A percentile compares a stretch with the other conserved stretches of the same genome.
Evolutionary conservation across 2,329 filamentous ascomycete species (phyloP).

Genomic region (Aspergillus udagawae): DNA sequence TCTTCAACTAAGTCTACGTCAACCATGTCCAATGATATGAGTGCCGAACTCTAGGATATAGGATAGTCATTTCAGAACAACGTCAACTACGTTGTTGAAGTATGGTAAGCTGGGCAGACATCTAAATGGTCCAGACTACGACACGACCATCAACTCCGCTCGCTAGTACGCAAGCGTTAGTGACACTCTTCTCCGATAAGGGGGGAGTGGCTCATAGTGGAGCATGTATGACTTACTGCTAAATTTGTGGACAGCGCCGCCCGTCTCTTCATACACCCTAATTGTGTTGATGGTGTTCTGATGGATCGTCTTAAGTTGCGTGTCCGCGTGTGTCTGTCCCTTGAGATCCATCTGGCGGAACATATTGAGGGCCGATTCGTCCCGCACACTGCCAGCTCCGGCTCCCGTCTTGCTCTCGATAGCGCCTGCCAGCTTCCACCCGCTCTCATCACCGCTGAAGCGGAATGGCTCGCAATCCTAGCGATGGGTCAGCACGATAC

Average conservation of each 20-base stretch:
- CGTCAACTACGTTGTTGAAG: neutral
- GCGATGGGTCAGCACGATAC: neutral
- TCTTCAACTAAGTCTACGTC: neutral
- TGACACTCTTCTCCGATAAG: neutral
- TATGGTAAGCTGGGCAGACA: neutral
- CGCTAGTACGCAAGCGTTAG: constrained; percentile 47
- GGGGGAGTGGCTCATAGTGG: neutral
- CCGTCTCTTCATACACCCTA: constrained; percentile 66
- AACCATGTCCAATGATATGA: neutral
- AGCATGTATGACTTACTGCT: constrained; percentile 62
- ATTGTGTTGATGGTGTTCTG: constrained; percentile 93
- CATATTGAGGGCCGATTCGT: constrained; percentile 96
- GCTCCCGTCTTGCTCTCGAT: constrained; percentile 69
- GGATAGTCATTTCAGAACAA: neutral
- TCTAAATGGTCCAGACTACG: constrained; percentile 69
- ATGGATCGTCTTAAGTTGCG: constrained; percentile 89
- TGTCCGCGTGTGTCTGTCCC: constrained; percentile 87
- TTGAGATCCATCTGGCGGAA: constrained; percentile 98
- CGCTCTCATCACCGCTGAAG: constrained; percentile 70
- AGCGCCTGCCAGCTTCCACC: constrained; percentile 80
- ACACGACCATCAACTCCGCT: constrained; percentile 79
- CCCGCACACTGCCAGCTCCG: constrained; percentile 59
- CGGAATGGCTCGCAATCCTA: constrained; percentile 79
- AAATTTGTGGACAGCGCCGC: constrained; percentile 68
- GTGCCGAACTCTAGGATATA: neutral